Conservation (phyloP, 75 land plant species). For the Sequoiadendron giganteum region DNA sequence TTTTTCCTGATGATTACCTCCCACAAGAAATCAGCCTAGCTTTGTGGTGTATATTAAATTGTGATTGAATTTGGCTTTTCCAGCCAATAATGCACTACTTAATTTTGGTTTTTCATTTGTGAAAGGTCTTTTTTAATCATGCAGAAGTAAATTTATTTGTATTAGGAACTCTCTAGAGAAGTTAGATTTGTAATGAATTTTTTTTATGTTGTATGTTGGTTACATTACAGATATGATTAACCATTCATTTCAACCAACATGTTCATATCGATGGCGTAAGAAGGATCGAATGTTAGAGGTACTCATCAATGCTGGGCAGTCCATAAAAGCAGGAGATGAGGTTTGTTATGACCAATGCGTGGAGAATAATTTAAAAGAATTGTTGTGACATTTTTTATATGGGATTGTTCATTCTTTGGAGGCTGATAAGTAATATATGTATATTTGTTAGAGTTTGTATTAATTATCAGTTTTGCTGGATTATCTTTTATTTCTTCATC, state of each 20-base stretch:
- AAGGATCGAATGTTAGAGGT: slow-evolving; percentile 96
- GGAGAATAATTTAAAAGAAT: neutral
- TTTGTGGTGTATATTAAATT: neutral
- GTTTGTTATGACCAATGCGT: slow-evolving; percentile 25
- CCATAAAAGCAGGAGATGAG: slow-evolving; percentile 83
- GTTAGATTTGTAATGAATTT: neutral
- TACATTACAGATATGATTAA: slow-evolving; percentile 81
- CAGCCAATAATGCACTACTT: neutral
- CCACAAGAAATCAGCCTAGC: neutral
- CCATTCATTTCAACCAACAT: slow-evolving; percentile 89
- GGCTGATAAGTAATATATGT: neutral
- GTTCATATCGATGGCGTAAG: slow-evolving; percentile 89
- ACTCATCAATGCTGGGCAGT: slow-evolving; percentile 87
- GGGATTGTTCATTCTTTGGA: neutral
- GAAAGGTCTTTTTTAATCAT: neutral
- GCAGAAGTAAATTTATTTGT: neutral
- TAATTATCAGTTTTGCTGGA: neutral
- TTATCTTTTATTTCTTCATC: neutral
- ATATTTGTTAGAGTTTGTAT: neutral
- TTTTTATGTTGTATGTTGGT: neutral
- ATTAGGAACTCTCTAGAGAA: neutral
- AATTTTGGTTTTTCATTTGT: neutral
- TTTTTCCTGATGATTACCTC: neutral
- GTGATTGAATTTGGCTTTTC: neutral
- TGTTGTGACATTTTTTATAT: neutral